Evolutionary conservation across 2,329 filamentous ascomycete genomes (phyloP).

Genomic region (Huntiella savannae): DNA sequence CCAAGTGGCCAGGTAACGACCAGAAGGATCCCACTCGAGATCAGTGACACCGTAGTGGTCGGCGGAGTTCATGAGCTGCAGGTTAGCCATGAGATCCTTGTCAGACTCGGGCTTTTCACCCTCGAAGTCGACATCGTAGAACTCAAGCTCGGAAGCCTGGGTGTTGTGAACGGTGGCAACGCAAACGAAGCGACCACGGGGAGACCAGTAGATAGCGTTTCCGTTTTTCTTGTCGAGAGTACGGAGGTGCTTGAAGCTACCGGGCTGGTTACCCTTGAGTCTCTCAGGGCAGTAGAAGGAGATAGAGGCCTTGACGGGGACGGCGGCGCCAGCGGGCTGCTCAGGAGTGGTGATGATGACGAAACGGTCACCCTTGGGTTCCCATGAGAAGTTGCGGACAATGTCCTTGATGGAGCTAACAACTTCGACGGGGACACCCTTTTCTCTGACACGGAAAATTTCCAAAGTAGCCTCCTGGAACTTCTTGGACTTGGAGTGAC

Average conservation of each 20-base stretch:
- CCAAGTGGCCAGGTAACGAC: conserved; percentile 82
- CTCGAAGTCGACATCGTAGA: conserved; percentile 95
- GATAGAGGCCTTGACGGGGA: conserved; percentile 83
- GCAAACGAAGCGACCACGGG: conserved; percentile 83
- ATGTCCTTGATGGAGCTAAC: conserved; percentile 96
- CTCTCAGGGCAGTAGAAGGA: conserved; percentile 96
- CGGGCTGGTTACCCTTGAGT: conserved; percentile 57
- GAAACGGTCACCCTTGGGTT: conserved; percentile 93
- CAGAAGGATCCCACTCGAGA: conserved; percentile 94
- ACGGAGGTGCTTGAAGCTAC: conserved; percentile 91
- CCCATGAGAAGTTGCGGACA: conserved; percentile 99
- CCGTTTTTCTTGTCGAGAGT: conserved; percentile 98
- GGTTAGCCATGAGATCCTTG: conserved; percentile 84
- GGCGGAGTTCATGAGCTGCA: conserved; percentile 80
- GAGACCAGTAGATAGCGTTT: conserved; percentile 99
- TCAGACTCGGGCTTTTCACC: conserved; percentile 85
- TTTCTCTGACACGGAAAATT: conserved; percentile 93
- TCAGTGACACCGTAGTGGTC: conserved; percentile 98
- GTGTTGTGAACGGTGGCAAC: conserved; percentile 84
- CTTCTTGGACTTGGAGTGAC: conserved; percentile 98
- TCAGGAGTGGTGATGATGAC: conserved; percentile 92
- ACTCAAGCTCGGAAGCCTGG: conserved; percentile 89
- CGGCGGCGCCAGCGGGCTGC: conserved; percentile 55
- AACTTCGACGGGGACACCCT: conserved; percentile 94
- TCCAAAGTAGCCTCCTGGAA: conserved; percentile 91